Evolutionary conservation across 148 eudicot genomes (phyloP), one percentile per base, ranked within the genome.

Genomic region (Amaranthus cruentus): DNA sequence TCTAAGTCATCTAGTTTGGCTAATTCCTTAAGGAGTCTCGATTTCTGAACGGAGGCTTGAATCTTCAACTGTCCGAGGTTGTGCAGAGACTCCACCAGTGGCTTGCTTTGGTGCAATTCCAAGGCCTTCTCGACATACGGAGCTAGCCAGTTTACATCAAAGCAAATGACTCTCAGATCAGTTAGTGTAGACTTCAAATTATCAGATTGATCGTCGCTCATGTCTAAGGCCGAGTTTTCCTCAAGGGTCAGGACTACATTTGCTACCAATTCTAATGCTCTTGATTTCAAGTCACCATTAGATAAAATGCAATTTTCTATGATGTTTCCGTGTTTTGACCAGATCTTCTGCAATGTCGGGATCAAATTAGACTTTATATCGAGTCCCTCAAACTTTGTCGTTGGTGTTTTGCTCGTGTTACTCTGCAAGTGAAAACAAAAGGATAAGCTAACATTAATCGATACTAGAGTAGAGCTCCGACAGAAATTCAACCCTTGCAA

Each of bases 321-420:
- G 6, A 69, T 6, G 62, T 55, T 69, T 11, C 73, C 73, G 42
- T 69, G 73, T 46, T 69, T 69, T 7, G 73, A 55, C 73, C 61
- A 54, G 3, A 69, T 55, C 21, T 43, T 53, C 13, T 55, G 73
- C 73, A 69, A 69, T 38, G 61, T 69, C 47, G 53, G 28, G n/a
- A 55, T 12, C 42, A 69, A 43, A 49, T 69, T 55, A 38, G 73
- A 69, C 38, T 12, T 69, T 54, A 69, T 55, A 55, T 69, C 62
- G 2, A 70, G 47, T 55, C 73, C 73, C 55, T 70, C 12, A 11
- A 65, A 65, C 47, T 46, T 12, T 7, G 13, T 18, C 12, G 53
- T 65, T 46, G 68, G 47, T 7, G 11, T 11, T 2, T 46, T 52
- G 14, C 21, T 46, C 5, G 13, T 13, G n/a, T 44, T 65, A 7